Base-by-base conservation (phyloP, 139 green algal species). In the Volvox africanus region DNA sequence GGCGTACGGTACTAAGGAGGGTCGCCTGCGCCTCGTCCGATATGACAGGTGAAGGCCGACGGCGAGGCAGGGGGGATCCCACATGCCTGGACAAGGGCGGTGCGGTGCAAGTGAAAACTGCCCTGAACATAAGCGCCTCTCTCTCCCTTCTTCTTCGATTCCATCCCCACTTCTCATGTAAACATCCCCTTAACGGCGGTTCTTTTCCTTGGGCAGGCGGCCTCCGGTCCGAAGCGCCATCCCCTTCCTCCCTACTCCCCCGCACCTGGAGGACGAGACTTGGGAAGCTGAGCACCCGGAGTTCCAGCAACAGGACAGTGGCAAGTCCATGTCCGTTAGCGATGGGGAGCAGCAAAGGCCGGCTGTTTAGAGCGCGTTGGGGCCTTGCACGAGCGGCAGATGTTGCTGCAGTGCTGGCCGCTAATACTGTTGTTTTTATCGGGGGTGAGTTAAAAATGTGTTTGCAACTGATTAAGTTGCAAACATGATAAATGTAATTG, bases 1-100 rank as follows among this genome's bases (percentile, higher is more conserved):
- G n/a, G 95, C 95, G 44, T 99, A 99, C 88, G 97, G 97, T 81
- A 99, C 97, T 62, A 99, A 99, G 93, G 97, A 98, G 87, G 97
- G 97, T 13, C 93, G 94, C 24, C 93, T 99, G 87, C 94, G 97
- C 18, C 81, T 96, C 30, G n/a, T 92, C 13, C 55, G 84, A 26
- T 80, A 94, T 76, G 92, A 94, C 88, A 92, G 88, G 85, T 91
- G 32, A 36, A 32, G 2, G 65, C 65, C 5, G 65, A 12, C 65
- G 65, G 65, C 5, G 65, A 73, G 65, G 65, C 65, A 6, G 5
- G 21, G n/a, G 21, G 65, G 9, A 55, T 82, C n/a, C 24, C 33
- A 62, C 32, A 36, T 18, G 26, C 20, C 1, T 5, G 20, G 17
- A 32, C 73, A 35, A n/a, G 73, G 17, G 12, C 35, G 2, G n/a